Base-by-base conservation (phyloP, 192 early-diverging fungal genomes). In the Polychytrium aggregatum region DNA sequence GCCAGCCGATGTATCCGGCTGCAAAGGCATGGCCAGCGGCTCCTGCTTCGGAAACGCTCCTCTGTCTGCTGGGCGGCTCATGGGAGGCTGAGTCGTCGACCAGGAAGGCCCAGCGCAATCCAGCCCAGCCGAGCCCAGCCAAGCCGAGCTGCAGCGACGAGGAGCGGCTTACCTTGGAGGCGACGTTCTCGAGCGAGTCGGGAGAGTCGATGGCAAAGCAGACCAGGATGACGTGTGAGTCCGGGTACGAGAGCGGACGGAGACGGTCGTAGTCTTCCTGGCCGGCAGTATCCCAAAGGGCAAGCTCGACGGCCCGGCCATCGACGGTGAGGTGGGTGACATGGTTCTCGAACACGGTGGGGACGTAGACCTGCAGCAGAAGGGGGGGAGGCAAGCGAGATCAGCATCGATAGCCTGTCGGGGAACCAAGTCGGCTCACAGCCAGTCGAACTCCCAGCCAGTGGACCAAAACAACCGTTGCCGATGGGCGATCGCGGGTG, bases 241-340 rank as follows among this genome's bases (percentile, higher is more conserved):
- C 90, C 9, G 90, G 84, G 59, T 96, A 97, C 20, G 86, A 90
- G 48, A 95, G 70, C 17, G 86, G 82, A 35, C 92, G 83, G 56
- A 97, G 68, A 50, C 89, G 85, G 70, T 96, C 90, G 59, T 93
- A 93, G 63, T 97, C 93, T 70, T 96, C 91, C 55, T 94, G 90
- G 27, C 81, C 92, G 44, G 92, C 91, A 52, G 92, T 96, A 82
- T 98, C 94, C 90, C 91, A 98, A 18, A 97, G 67, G 31, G 85
- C 88, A 28, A 98, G 69, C 64, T 93, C 85, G 14, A 95, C 85
- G 34, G 68, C 68, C 59, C 82, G 84, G 55, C 83, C 85, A 63
- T 93, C 85, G 30, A 85, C 80, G 48, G 85, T 76, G 44, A 98
- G 75, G 51, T 94, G 90, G 28, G 83, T 79, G 39, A 96, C 85